Percentiles rank a stretch among this genome's conserved stretches.
These are phyloP conservation scores for Suaeda aralocaspica DNA, from an alignment of 148 eudicot species.

Conservation along the genomic window DNA sequence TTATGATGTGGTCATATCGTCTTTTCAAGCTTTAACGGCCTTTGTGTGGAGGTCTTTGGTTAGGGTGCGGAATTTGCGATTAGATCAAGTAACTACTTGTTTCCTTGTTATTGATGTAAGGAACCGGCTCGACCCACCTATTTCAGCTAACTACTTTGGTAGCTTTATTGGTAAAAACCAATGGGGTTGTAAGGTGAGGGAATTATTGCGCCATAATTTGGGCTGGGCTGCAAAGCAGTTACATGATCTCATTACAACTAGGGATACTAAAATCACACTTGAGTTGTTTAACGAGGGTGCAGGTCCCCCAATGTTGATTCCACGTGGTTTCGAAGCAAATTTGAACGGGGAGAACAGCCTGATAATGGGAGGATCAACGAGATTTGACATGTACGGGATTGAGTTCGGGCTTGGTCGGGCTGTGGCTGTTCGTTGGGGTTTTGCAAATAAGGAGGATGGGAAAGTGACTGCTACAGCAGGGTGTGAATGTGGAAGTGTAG, in stretches of 20 bases:
- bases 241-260: constrained; percentile 37
- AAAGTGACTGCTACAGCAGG: constrained; percentile 75
- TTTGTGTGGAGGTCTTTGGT: constrained; percentile 71
- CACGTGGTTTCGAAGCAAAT: no score
- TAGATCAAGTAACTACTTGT: constrained; percentile 46
- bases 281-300: neutral
- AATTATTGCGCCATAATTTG: constrained; percentile 39
- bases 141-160: constrained; percentile 56
- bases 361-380: constrained; percentile 64
- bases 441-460: constrained; percentile 62
- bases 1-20: constrained; percentile 40
- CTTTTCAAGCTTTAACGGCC: constrained; percentile 59
- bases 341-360: constrained; percentile 43
- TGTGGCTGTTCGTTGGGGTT: constrained; percentile 48
- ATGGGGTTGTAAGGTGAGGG: constrained; percentile 26
- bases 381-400: constrained; percentile 67
- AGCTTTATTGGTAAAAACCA: constrained; percentile 40
- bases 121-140: constrained; percentile 47
- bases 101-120: constrained; percentile 51
- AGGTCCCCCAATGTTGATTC: neutral
- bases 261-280: constrained; percentile 20
- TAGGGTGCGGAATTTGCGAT: constrained; percentile 38
- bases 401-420: constrained; percentile 77
- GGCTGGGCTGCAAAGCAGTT: constrained; percentile 44
- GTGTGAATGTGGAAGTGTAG: constrained; percentile 54